Evolutionary conservation across 805 yeast species (phyloP).

Genomic region (Zygosaccharomyces pseudorouxii): DNA sequence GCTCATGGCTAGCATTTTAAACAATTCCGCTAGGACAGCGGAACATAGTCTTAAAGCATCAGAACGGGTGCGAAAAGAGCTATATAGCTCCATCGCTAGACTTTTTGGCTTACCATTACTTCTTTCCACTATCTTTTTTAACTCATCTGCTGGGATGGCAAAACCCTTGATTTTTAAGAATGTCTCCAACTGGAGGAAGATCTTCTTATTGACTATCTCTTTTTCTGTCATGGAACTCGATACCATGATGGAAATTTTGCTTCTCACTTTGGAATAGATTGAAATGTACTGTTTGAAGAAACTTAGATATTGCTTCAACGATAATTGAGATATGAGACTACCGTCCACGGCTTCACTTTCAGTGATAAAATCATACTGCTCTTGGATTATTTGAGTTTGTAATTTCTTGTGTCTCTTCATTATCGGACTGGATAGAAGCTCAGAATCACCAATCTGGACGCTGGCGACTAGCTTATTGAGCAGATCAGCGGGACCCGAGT

Average conservation of each 20-base stretch:
- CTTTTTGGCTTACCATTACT: slow-evolving; percentile 38
- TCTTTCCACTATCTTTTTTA: slow-evolving; percentile 38
- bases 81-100: slow-evolving; percentile 41
- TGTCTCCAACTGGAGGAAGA: slow-evolving; percentile 40
- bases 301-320: slow-evolving; percentile 31
- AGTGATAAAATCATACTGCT: slow-evolving; percentile 40
- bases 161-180: slow-evolving; percentile 47
- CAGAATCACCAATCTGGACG: slow-evolving; percentile 34
- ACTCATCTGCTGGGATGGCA: slow-evolving; percentile 39
- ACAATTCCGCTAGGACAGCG: slow-evolving; percentile 35
- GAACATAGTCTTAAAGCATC: slow-evolving; percentile 37
- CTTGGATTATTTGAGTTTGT: slow-evolving; percentile 48
- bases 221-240: slow-evolving; percentile 36
- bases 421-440: slow-evolving; percentile 18
- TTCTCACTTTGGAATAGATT: slow-evolving; percentile 34
- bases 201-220: slow-evolving; percentile 36
- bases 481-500: slow-evolving; percentile 36
- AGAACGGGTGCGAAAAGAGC: slow-evolving; percentile 41
- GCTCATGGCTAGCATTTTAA: slow-evolving; percentile 22
- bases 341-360: slow-evolving; percentile 33
- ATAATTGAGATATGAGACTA: slow-evolving; percentile 31
- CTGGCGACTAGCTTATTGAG: slow-evolving; percentile 35
- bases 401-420: slow-evolving; percentile 43
- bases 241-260: slow-evolving; percentile 43
- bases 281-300: slow-evolving; percentile 39